Percentiles rank a stretch among this genome's conserved stretches.
Evolutionary conservation across 495 filamentous ascomycete genomes (phyloP).

Genomic region (Tricharina praecox): DNA sequence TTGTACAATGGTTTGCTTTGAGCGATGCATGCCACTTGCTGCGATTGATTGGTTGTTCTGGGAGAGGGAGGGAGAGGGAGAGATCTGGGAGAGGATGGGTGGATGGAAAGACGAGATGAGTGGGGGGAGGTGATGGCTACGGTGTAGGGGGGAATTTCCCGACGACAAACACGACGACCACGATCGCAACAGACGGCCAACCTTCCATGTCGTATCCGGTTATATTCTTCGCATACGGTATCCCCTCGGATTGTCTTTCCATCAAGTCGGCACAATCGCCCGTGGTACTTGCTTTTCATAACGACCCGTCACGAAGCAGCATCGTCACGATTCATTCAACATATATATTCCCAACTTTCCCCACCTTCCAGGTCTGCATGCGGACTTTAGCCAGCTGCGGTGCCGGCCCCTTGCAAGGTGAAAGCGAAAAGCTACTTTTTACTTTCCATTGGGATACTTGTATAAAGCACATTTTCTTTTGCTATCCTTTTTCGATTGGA

Average conservation of each 20-base stretch:
- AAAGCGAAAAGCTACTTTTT: not conserved
- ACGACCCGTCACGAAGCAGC: not conserved
- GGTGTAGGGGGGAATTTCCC: too few relatives aligned
- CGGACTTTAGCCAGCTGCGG: not conserved
- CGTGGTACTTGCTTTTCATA: not conserved
- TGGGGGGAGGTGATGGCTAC: not conserved
- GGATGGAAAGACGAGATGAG: too few relatives aligned
- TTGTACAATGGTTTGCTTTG: conserved; percentile 1
- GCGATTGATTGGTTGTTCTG: not conserved
- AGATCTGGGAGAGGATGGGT: not conserved
- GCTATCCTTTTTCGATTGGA: not conserved
- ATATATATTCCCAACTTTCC: not conserved
- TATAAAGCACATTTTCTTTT: not conserved
- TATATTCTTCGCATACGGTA: too few relatives aligned
- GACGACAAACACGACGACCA: not conserved
- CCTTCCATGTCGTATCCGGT: too few relatives aligned
- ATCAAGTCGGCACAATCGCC: not conserved
- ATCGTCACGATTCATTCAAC: too few relatives aligned
- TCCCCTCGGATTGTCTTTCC: not conserved
- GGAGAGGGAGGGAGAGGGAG: not conserved
- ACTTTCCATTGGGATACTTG: not conserved
- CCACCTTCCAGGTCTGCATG: not conserved
- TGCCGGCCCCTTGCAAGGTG: not conserved
- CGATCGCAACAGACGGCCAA: not conserved
- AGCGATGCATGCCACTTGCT: not conserved